phyloP scores from a whole-genome alignment of 2,329 filamentous ascomycete species.

The Biscogniauxia mediterranea region DNA sequence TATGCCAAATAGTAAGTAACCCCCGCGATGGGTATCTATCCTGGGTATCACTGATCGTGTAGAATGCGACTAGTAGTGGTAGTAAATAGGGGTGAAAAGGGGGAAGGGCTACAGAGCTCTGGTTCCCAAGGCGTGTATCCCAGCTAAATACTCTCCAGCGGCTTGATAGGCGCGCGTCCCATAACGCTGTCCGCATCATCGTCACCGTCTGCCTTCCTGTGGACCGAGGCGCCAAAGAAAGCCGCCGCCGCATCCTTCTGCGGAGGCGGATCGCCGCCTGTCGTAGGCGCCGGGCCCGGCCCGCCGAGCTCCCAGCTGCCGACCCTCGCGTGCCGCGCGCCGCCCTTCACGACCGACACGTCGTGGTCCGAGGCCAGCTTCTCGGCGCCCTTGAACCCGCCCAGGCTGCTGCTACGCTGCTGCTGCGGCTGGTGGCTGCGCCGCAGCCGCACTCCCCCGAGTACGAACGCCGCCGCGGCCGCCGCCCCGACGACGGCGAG shows the following conservation, averaged over 20 bases:
- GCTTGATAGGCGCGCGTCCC: conserved; percentile 37
- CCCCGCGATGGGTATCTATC: neutral
- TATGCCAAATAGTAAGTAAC: neutral
- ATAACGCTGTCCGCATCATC: conserved; percentile 38
- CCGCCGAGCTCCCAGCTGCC: conserved; percentile 49
- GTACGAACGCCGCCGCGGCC: conserved; percentile 17
- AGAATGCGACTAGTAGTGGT: conserved; percentile 9
- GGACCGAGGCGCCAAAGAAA: conserved; percentile 15
- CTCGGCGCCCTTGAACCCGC: conserved; percentile 45
- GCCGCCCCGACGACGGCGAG: conserved; percentile 33
- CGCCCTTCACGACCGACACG: conserved; percentile 38
- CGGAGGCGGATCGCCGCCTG: conserved; percentile 8
- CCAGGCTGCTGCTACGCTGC: conserved; percentile 16
- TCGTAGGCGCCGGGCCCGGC: conserved; percentile 13
- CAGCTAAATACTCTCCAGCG: conserved; percentile 38
- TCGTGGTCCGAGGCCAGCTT: conserved; percentile 46
- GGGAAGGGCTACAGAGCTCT: no score
- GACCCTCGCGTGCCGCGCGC: conserved; percentile 43
- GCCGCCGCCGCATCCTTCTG: conserved; percentile 18
- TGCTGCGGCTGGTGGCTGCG: conserved; percentile 21
- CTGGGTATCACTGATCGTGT: conserved; percentile 20
- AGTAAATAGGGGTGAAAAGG: neutral
- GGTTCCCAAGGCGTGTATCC: neutral
- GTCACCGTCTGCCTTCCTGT: conserved; percentile 15
- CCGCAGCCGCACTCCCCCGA: conserved; percentile 32